Conservation (phyloP, 2,329 filamentous ascomycete species). For the Berkeleyomyces basicola region DNA sequence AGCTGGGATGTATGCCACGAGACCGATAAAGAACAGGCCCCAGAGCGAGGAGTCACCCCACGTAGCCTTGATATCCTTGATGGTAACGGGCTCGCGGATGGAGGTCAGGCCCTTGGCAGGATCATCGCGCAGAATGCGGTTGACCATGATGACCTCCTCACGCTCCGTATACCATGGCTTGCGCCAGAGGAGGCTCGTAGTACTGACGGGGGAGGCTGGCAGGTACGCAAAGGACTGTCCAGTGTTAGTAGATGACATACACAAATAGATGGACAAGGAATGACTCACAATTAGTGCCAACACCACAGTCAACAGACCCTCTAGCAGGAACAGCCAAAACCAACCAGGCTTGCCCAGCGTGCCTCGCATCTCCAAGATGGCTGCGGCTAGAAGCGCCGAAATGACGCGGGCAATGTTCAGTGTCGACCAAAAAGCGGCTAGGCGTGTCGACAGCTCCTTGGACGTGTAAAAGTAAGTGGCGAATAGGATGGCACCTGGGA, state of each 20-base stretch:
- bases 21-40: slow-evolving; percentile 29
- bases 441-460: slow-evolving; percentile 46
- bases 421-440: slow-evolving; percentile 52
- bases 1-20: slow-evolving; percentile 16
- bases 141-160: slow-evolving; percentile 42
- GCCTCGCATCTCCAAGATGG: slow-evolving; percentile 49
- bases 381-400: slow-evolving; percentile 40
- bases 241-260: slow-evolving; percentile 15
- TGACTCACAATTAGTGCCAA: slow-evolving; percentile 31
- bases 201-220: slow-evolving; percentile 47
- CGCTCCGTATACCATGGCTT: slow-evolving; percentile 40
- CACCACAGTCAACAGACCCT: slow-evolving; percentile 50
- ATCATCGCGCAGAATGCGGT: slow-evolving; percentile 37
- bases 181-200: slow-evolving; percentile 39
- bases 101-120: slow-evolving; percentile 38
- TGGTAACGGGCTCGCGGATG: slow-evolving; percentile 34
- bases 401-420: slow-evolving; percentile 24
- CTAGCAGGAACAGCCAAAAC: slow-evolving; percentile 48
- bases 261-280: background rate
- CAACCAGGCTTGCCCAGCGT: slow-evolving; percentile 36
- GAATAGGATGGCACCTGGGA: slow-evolving; percentile 45
- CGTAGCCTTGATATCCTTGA: slow-evolving; percentile 28
- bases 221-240: slow-evolving; percentile 39
- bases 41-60: slow-evolving; percentile 38
- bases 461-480: slow-evolving; percentile 58